A percentile compares a stretch with the other conserved stretches of the same genome.
phyloP scores from a whole-genome alignment of 768 basidiomycete genomes.

The Phylloporus scabripes region DNA sequence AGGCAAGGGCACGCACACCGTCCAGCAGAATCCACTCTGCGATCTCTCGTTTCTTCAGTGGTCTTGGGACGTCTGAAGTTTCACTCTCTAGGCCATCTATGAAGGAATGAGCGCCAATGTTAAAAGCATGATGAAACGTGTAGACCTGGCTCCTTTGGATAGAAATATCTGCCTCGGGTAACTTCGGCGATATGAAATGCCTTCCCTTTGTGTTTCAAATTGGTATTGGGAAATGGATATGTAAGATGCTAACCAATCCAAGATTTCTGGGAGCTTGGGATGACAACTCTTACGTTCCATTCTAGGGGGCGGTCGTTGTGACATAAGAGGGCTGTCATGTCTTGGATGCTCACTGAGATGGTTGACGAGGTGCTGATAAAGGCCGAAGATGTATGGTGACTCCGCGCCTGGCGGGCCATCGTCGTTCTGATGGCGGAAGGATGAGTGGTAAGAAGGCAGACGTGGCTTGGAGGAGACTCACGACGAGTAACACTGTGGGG shows the following conservation, averaged over 20 bases:
- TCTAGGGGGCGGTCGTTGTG: constrained; percentile 34
- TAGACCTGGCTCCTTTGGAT: constrained; percentile 56
- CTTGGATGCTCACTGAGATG: constrained; percentile 45
- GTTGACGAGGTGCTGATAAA: constrained; percentile 56
- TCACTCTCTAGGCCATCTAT: constrained; percentile 63
- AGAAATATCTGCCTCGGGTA: constrained; percentile 68
- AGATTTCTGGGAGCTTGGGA: constrained; percentile 77
- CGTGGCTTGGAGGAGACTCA: constrained; percentile 22
- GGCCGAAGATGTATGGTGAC: constrained; percentile 71
- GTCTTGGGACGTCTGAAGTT: constrained; percentile 51
- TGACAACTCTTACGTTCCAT: constrained; percentile 75
- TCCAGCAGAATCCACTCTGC: constrained; percentile 91
- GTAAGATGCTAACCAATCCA: constrained; percentile 64
- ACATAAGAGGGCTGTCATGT: constrained; percentile 6
- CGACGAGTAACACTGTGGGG: constrained; percentile 40
- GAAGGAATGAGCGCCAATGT: background rate
- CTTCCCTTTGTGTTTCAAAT: constrained; percentile 46
- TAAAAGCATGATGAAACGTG: background rate
- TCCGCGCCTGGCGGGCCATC: constrained; percentile 73
- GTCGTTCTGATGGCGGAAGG: constrained; percentile 52
- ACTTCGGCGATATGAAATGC: constrained; percentile 76
- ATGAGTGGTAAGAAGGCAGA: background rate
- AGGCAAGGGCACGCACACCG: constrained; percentile 46
- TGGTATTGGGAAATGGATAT: background rate
- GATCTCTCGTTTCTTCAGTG: constrained; percentile 68